Conservation (phyloP, 2,329 filamentous ascomycete species). For the Pestalotiopsis sp. region DNA sequence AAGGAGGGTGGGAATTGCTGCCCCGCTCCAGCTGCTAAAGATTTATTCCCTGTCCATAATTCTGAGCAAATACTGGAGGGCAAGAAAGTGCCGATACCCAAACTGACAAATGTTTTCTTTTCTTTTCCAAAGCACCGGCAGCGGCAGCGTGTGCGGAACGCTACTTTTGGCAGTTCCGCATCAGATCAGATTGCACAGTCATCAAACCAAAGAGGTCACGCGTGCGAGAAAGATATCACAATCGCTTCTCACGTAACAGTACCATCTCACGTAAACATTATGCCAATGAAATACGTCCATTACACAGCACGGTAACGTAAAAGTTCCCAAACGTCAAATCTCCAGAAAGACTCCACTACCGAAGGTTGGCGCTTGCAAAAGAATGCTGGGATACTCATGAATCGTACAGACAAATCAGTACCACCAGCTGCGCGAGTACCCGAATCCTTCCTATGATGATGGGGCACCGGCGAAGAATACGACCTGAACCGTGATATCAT, state of each 20-base stretch:
- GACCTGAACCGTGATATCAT: slow-evolving; percentile 84
- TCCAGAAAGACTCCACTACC: neutral
- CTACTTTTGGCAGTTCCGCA: neutral
- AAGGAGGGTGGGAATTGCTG: neutral
- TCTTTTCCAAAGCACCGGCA: neutral
- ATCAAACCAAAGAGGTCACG: too few relatives aligned
- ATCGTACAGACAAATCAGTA: neutral
- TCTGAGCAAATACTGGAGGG: neutral
- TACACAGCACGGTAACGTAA: neutral
- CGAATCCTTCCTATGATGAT: neutral
- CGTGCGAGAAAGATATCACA: too few relatives aligned
- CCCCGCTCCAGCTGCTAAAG: neutral
- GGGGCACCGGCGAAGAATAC: slow-evolving; percentile 63
- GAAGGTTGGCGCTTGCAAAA: neutral
- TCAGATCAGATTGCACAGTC: neutral
- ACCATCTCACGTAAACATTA: neutral
- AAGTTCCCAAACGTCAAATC: neutral
- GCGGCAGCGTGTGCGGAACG: neutral
- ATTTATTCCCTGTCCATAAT: neutral
- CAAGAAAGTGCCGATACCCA: neutral
- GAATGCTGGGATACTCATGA: neutral
- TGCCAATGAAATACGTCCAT: neutral
- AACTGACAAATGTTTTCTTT: neutral
- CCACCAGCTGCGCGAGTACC: neutral
- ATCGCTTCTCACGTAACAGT: too few relatives aligned